Evolutionary conservation across 2,329 filamentous ascomycete species (phyloP).

Genomic region (Colletotrichum sansevieriae): DNA sequence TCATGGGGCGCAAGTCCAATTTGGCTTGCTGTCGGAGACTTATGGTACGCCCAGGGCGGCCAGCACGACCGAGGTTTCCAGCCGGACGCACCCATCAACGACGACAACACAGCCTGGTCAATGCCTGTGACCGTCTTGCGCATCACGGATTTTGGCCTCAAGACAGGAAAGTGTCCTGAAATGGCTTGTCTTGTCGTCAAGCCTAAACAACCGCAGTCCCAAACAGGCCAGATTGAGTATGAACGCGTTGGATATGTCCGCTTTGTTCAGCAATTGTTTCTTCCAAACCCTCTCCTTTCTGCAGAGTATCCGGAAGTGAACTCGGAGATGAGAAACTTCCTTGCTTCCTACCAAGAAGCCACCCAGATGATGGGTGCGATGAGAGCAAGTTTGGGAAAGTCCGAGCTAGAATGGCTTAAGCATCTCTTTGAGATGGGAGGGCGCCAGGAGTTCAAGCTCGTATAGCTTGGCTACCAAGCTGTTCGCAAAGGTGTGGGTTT

Average conservation of each 20-base stretch:
- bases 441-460: not conserved
- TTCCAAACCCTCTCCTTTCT: not conserved
- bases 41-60: not conserved
- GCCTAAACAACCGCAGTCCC: not conserved
- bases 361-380: not conserved
- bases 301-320: not conserved
- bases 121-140: not conserved
- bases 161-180: not conserved
- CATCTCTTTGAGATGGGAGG: not conserved
- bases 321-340: not conserved
- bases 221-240: not conserved
- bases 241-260: not conserved
- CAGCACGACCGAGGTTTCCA: not conserved
- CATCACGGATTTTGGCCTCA: not conserved
- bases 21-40: conserved; percentile 7
- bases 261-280: not conserved
- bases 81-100: not conserved
- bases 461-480: not conserved
- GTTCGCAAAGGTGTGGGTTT: too few species aligned
- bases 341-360: not conserved
- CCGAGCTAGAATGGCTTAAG: not conserved
- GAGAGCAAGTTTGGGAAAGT: not conserved
- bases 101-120: not conserved
- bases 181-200: conserved; percentile 1
- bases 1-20: not conserved